These are phyloP conservation scores for Magnaporthiopsis rhizophila DNA, from an alignment of 2,329 filamentous ascomycete genomes.

Conservation along the genomic window DNA sequence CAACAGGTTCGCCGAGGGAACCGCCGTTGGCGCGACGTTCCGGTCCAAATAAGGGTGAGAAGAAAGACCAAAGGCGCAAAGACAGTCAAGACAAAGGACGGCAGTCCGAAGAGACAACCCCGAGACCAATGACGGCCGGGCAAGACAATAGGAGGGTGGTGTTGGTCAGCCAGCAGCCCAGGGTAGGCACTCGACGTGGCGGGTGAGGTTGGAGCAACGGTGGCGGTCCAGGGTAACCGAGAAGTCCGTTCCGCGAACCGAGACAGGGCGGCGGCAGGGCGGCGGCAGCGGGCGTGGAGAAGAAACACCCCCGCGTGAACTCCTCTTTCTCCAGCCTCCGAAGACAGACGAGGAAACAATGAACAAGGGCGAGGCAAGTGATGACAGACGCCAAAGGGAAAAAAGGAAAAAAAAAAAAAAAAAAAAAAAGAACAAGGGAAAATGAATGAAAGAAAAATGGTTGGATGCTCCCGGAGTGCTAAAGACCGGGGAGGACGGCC, in stretches of 20 bases:
- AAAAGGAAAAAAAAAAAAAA: not conserved
- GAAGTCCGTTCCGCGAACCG: conserved; percentile 2
- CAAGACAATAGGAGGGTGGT: not conserved
- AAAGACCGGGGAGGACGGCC: not conserved
- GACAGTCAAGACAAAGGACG: not conserved
- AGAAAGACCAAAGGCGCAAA: not conserved
- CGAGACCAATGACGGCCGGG: not conserved
- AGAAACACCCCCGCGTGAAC: not conserved
- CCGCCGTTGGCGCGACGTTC: no score
- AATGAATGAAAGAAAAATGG: not conserved
- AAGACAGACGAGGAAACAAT: conserved; percentile 3
- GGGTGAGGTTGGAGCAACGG: not conserved
- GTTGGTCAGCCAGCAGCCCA: not conserved
- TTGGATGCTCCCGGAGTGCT: not conserved
- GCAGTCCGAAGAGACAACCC: not conserved
- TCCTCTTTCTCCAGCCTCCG: not conserved
- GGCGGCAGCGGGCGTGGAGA: not conserved
- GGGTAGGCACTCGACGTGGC: not conserved
- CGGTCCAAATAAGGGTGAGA: not conserved
- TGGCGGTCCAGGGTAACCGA: not conserved
- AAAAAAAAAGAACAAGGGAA: not conserved
- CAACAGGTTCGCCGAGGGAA: not conserved
- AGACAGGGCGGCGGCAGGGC: not conserved
- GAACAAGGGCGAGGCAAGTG: not conserved
- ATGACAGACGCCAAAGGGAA: not conserved